A percentile compares a stretch with the other conserved stretches of the same genome.
These are phyloP conservation scores for Albifimbria verrucaria DNA, from an alignment of 2,329 filamentous ascomycete genomes.

Conservation along the genomic window DNA sequence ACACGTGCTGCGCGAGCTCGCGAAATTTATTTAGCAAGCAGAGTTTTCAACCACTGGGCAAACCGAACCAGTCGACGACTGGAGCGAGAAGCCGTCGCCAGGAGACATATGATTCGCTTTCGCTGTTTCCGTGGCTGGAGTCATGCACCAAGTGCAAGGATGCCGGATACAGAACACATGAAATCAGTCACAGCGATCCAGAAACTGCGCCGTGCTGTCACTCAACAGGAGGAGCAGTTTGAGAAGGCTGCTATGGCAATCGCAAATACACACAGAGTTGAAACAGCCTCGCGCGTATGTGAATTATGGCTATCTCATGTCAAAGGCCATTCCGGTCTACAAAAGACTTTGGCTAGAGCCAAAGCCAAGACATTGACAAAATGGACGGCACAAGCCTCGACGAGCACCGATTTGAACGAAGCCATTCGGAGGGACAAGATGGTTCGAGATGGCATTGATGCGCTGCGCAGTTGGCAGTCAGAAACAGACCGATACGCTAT, in stretches of 20 bases:
- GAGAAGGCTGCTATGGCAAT: conserved; percentile 19
- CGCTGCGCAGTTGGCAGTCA: conserved; percentile 19
- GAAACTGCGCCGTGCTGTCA: conserved; percentile 29
- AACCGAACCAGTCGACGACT: conserved; percentile 61
- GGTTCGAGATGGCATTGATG: conserved; percentile 10
- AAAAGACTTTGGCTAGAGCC: conserved; percentile 12
- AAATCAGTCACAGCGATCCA: conserved; percentile 24
- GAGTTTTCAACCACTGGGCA: conserved; percentile 54
- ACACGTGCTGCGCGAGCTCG: conserved; percentile 60
- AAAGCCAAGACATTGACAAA: conserved; percentile 14
- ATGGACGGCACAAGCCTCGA: conserved; percentile 18
- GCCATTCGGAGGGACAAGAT: conserved; percentile 14
- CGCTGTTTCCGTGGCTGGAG: conserved; percentile 36
- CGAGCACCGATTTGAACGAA: conserved; percentile 9
- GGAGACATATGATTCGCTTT: conserved; percentile 65
- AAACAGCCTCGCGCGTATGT: conserved; percentile 15
- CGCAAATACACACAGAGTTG: conserved; percentile 15
- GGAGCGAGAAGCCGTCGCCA: conserved; percentile 63
- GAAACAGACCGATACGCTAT: conserved; percentile 8
- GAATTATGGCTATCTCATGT: conserved; percentile 25
- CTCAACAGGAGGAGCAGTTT: conserved; percentile 23
- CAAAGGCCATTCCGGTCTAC: conserved; percentile 15
- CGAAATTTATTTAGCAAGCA: conserved; percentile 55
- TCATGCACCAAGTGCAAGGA: conserved; percentile 25
- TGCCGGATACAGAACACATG: conserved; percentile 26